phyloP scores from a whole-genome alignment of 805 yeast genomes.

The Teunomyces panamensis region DNA sequence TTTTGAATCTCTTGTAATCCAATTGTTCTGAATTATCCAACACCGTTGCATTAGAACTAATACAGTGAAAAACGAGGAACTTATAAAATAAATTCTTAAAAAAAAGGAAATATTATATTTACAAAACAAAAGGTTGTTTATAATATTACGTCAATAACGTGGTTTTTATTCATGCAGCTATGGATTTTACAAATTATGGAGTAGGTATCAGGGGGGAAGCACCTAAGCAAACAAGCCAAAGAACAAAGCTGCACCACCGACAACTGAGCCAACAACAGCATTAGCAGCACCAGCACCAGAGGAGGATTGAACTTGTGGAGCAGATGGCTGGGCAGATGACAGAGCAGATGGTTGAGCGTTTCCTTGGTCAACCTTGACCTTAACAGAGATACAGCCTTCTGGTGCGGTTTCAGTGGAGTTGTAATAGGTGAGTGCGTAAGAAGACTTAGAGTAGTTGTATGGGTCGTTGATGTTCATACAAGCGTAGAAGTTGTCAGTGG shows the following conservation, averaged over 20 bases:
- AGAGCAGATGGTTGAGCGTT: slow-evolving; percentile 1
- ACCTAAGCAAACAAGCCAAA: not conserved
- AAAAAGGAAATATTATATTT: too few species aligned
- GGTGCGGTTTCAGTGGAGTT: slow-evolving; percentile 28
- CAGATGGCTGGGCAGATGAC: slow-evolving; percentile 3
- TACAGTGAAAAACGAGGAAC: too few species aligned
- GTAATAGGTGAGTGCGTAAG: slow-evolving; percentile 15
- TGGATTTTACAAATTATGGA: not conserved
- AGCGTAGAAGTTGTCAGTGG: slow-evolving; percentile 33
- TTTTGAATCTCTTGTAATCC: too few species aligned
- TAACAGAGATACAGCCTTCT: slow-evolving; percentile 16
- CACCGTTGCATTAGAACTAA: too few species aligned
- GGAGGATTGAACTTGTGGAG: slow-evolving; percentile 8
- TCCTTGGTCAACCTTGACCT: slow-evolving; percentile 5
- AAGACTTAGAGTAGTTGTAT: slow-evolving; percentile 31
- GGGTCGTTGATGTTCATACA: slow-evolving; percentile 45
- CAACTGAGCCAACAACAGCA: slow-evolving; percentile 5
- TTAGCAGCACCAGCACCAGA: slow-evolving; percentile 8
- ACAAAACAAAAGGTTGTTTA: too few species aligned
- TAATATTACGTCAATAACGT: too few species aligned
- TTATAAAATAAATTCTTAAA: too few species aligned
- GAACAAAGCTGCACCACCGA: slow-evolving; percentile 1
- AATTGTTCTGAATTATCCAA: too few species aligned
- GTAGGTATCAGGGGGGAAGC: not conserved
- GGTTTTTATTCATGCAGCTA: not conserved